Evolutionary conservation across 495 filamentous ascomycete species (phyloP).

Genomic region (Penicillium odoratum): DNA sequence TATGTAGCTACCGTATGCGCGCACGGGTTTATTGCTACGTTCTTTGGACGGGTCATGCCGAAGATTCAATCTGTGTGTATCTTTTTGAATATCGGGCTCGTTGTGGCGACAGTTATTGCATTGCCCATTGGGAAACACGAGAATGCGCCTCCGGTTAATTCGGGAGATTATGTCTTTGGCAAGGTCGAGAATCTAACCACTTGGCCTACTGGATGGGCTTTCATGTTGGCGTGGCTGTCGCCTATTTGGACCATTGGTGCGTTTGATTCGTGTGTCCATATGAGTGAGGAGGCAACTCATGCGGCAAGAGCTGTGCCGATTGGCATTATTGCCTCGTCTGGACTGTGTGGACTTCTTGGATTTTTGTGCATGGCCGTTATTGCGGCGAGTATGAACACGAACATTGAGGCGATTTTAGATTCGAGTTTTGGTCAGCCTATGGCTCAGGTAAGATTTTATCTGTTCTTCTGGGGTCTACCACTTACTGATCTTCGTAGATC

Average conservation of each 20-base stretch:
- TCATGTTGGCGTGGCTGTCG: conserved; percentile 64
- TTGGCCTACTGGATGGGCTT: conserved; percentile 63
- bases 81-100: conserved; percentile 61
- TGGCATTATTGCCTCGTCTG: conserved; percentile 53
- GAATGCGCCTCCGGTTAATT: conserved; percentile 34
- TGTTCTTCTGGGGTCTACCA: background rate
- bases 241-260: conserved; percentile 69
- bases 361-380: conserved; percentile 55
- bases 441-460: conserved; percentile 36
- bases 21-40: conserved; percentile 60
- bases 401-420: conserved; percentile 34
- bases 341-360: conserved; percentile 47
- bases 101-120: conserved; percentile 64
- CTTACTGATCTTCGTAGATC: conserved; percentile 21
- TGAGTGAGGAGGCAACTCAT: conserved; percentile 65
- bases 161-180: conserved; percentile 41
- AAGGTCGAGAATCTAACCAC: conserved; percentile 54
- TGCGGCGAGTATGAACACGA: conserved; percentile 39
- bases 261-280: conserved; percentile 58
- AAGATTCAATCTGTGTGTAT: conserved; percentile 66
- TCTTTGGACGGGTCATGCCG: conserved; percentile 60
- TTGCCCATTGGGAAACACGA: conserved; percentile 56
- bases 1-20: conserved; percentile 58
- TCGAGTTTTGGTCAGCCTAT: conserved; percentile 46
- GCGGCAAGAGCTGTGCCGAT: conserved; percentile 61